A percentile compares a stretch with the other conserved stretches of the same genome.
Conservation (phyloP, 148 eudicot species). For the Heliosperma pusillum region DNA sequence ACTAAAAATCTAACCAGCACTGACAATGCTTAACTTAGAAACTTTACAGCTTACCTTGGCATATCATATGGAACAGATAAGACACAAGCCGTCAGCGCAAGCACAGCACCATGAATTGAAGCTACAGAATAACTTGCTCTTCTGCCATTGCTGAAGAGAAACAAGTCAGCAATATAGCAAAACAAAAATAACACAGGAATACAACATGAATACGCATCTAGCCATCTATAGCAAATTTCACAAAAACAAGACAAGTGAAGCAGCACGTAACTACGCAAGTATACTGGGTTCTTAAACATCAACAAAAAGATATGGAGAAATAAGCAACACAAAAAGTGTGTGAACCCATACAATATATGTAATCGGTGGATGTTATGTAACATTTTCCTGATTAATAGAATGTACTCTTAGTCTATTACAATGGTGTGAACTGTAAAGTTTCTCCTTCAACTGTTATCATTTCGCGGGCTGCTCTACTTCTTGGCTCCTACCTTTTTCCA, state of each 20-base stretch:
- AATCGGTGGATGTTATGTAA: neutral
- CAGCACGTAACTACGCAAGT: neutral
- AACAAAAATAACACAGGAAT: neutral
- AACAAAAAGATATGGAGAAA: neutral
- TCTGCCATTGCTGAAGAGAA: constrained; percentile 36
- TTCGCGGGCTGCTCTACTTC: neutral
- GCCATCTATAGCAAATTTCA: neutral
- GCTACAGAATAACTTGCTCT: constrained; percentile 53
- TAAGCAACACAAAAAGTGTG: too few relatives aligned
- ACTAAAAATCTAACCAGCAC: neutral
- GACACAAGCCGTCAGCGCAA: constrained; percentile 86
- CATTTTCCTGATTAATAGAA: too few relatives aligned
- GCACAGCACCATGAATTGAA: constrained; percentile 73
- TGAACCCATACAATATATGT: too few relatives aligned
- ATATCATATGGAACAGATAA: constrained; percentile 93
- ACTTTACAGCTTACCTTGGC: constrained; percentile 62
- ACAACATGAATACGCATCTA: neutral
- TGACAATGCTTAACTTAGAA: neutral
- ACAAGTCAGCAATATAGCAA: constrained; percentile 13
- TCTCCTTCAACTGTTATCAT: too few relatives aligned
- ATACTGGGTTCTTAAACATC: neutral
- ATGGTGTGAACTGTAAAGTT: too few relatives aligned
- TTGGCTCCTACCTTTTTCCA: neutral
- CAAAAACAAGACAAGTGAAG: neutral
- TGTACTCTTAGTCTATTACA: too few relatives aligned